phyloP scores from a whole-genome alignment of 768 basidiomycete genomes.

The Sistotremastrum niveocremeum region DNA sequence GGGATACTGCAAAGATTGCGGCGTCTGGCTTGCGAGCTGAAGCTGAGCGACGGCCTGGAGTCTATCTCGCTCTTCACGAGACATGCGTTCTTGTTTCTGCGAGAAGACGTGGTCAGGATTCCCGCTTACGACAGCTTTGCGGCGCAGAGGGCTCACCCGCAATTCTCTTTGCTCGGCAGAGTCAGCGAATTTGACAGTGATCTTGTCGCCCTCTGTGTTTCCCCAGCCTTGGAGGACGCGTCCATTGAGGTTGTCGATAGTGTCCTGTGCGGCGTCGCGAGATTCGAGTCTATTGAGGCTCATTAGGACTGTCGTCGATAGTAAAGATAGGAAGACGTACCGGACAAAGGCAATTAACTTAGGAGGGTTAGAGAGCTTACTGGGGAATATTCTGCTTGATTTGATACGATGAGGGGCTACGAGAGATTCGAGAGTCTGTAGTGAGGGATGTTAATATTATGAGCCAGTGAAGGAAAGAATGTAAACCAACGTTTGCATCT shows the following conservation, averaged over 20 bases:
- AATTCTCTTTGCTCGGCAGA: conserved; percentile 66
- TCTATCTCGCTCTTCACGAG: too few relatives aligned
- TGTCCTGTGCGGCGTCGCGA: conserved; percentile 58
- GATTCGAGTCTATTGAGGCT: conserved; percentile 43
- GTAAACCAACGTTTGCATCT: conserved; percentile 41
- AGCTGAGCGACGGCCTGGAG: too few relatives aligned
- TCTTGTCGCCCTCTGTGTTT: conserved; percentile 52
- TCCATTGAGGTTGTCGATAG: conserved; percentile 66
- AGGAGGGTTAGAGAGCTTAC: conserved; percentile 60
- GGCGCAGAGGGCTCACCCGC: conserved; percentile 30
- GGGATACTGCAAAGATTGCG: too few relatives aligned
- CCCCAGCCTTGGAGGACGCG: conserved; percentile 71
- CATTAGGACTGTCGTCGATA: not conserved
- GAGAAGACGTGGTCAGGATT: too few relatives aligned
- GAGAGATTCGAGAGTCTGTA: conserved; percentile 47
- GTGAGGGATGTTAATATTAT: conserved; percentile 1
- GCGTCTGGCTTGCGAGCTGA: too few relatives aligned
- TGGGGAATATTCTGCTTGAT: conserved; percentile 71
- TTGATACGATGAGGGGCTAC: conserved; percentile 60
- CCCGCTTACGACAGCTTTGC: too few relatives aligned
- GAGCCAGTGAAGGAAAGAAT: not conserved
- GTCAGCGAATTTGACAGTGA: conserved; percentile 71
- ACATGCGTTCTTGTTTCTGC: too few relatives aligned
- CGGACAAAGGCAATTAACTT: conserved; percentile 74
- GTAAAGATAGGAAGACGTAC: conserved; percentile 23